A percentile compares a stretch with the other conserved stretches of the same genome.
These are phyloP conservation scores for Lactifluus piperatus DNA, from an alignment of 768 basidiomycete genomes.

Conservation along the genomic window DNA sequence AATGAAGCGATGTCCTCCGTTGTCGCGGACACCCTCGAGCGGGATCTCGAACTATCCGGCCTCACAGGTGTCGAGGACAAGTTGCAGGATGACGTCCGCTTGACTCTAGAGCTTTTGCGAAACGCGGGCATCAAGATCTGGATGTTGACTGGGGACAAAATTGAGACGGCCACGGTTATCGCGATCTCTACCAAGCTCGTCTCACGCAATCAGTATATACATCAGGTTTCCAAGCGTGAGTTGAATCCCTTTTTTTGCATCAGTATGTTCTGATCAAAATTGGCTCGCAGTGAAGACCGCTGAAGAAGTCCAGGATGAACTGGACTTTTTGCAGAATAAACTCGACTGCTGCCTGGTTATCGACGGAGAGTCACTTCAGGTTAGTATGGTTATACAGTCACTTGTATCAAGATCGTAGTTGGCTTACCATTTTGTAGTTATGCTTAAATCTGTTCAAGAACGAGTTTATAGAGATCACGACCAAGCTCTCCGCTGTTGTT, in stretches of 20 bases:
- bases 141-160: constrained; percentile 99
- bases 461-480: constrained; percentile 94
- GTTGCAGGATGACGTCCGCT: constrained; percentile 93
- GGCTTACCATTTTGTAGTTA: constrained; percentile 41
- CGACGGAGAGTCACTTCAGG: constrained; percentile 94
- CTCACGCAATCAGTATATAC: constrained; percentile 93
- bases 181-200: constrained; percentile 97
- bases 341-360: constrained; percentile 97
- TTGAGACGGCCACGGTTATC: constrained; percentile 97
- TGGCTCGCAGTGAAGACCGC: constrained; percentile 62
- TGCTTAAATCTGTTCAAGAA: constrained; percentile 85
- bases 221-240: constrained; percentile 88
- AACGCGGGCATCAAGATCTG: constrained; percentile 99
- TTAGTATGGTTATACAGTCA: constrained; percentile 25
- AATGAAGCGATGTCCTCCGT: constrained; percentile 75
- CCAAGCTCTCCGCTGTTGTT: constrained; percentile 91
- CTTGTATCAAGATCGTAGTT: neutral
- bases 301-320: constrained; percentile 74
- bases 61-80: constrained; percentile 99
- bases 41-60: constrained; percentile 84
- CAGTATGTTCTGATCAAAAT: neutral
- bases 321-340: constrained; percentile 92
- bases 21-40: constrained; percentile 71
- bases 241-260: neutral
- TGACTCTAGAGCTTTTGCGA: constrained; percentile 82